Conservation (phyloP, 352 stramenopile species). For the Globisporangium spinosum region DNA sequence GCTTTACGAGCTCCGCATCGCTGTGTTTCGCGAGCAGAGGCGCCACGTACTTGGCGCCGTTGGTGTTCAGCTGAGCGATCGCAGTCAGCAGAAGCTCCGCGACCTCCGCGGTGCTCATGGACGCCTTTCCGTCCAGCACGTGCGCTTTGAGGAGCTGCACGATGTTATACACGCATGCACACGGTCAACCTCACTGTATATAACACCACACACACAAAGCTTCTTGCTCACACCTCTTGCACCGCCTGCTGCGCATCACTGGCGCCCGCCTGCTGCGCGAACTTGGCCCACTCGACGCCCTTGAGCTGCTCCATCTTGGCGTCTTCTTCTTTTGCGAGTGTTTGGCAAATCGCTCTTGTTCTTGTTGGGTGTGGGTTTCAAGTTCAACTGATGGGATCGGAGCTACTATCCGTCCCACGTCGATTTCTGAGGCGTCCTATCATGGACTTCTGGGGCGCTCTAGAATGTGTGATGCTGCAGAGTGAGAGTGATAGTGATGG, state of each 20-base stretch:
- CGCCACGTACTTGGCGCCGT: conserved; percentile 39
- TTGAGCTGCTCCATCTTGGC: conserved; percentile 18
- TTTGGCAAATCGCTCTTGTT: background rate
- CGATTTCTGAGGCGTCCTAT: too few species aligned
- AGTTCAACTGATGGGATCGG: background rate
- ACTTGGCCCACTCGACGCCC: conserved; percentile 23
- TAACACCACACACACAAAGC: background rate
- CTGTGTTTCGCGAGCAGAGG: conserved; percentile 39
- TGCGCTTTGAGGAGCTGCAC: conserved; percentile 34
- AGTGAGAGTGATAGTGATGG: background rate
- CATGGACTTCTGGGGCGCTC: background rate
- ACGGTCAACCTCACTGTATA: background rate
- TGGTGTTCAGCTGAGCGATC: conserved; percentile 17
- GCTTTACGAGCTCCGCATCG: conserved; percentile 23
- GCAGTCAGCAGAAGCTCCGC: conserved; percentile 28
- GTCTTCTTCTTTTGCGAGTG: background rate
- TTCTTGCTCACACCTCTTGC: conserved; percentile 8
- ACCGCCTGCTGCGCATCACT: conserved; percentile 18
- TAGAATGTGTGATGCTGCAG: background rate
- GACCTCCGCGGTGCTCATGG: conserved; percentile 19
- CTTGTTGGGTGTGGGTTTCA: background rate
- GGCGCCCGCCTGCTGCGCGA: conserved; percentile 16
- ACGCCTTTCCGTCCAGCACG: conserved; percentile 17
- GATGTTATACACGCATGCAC: background rate
- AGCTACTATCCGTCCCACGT: background rate